Evolutionary conservation across 345 rosid genomes (phyloP).

Genomic region (Psidium guajava): DNA sequence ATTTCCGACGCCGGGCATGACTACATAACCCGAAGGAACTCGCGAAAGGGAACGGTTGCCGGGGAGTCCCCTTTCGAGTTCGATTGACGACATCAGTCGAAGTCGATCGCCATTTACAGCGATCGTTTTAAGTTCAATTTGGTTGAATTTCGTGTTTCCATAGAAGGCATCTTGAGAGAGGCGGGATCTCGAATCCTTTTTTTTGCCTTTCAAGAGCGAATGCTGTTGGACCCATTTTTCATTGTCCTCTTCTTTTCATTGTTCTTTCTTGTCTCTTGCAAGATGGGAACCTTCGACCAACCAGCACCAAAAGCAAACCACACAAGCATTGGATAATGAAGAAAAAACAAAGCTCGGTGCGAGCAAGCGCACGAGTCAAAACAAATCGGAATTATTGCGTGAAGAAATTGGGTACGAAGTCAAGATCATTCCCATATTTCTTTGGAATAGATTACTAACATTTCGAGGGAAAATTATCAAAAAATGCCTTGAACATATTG

Average conservation of each 20-base stretch:
- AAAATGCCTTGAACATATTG: no score
- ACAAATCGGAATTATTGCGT: not conserved
- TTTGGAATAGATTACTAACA: no score
- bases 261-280: not conserved
- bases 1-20: accelerated
- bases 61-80: not conserved
- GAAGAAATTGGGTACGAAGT: no score
- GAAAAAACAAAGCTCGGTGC: not conserved
- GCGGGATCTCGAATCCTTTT: no score
- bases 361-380: not conserved
- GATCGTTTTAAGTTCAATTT: not conserved
- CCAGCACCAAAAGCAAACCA: not conserved
- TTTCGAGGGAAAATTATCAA: no score
- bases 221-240: not conserved
- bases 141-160: not conserved
- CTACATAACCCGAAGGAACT: not conserved
- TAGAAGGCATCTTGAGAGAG: not conserved
- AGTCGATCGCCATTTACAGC: not conserved
- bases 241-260: not conserved
- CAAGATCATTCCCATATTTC: no score
- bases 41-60: accelerated
- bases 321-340: not conserved
- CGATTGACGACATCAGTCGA: not conserved
- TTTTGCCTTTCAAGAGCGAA: no score
- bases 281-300: not conserved